Base-by-base conservation (phyloP, 495 filamentous ascomycete species). In the Aspergillus incahuasiensis region DNA sequence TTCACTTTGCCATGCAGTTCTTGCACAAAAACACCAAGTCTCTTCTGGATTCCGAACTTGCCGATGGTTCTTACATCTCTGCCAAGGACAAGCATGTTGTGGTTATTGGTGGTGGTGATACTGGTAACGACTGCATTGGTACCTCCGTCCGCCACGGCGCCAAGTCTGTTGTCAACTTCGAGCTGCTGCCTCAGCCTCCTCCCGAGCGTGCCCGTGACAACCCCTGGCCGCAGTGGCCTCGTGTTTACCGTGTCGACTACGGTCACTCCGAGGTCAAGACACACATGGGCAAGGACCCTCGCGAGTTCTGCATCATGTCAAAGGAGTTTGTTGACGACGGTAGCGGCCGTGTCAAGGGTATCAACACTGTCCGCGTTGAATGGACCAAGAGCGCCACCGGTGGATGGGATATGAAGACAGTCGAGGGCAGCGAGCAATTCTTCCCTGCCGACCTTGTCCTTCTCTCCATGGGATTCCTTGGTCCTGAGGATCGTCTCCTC, bases 1-100 rank as follows among this genome's bases (percentile, higher is more conserved):
- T 99, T 51, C 92, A 99, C 77, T 97, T 90, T 63, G 94, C 94
- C 60, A 99, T 99, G 94, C 86, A 96, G 70, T 99, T 97, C 81
- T 72, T 99, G 63, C 94, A 97, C 79, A 85, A 86, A 74, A 99
- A 99, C 80, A 99, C 94, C 64, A 97, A 99, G 79, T 96, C 92
- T 12, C 82, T 99, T 19, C 88, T 99, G 48, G 94, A 99, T 75
- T 96, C 92, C 39, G 84, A 87, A 59, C 84, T 97, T 15, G 74
- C 83, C 16, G 92, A 99, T 65, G 87, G 86, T 19, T 73, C 86
- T 58, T 99, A 97, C 74, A 95, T 99, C 68, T 96, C 90, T 11
- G 94, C 94, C 60, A 96, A 96, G 75, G 91, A 85, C 73, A 97
- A 97, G 80, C 73, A 99, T 65, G 95, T 99, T 51, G 82, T 99